Base-by-base conservation (phyloP, 2,329 filamentous ascomycete species). In the Penicillium sp. region DNA sequence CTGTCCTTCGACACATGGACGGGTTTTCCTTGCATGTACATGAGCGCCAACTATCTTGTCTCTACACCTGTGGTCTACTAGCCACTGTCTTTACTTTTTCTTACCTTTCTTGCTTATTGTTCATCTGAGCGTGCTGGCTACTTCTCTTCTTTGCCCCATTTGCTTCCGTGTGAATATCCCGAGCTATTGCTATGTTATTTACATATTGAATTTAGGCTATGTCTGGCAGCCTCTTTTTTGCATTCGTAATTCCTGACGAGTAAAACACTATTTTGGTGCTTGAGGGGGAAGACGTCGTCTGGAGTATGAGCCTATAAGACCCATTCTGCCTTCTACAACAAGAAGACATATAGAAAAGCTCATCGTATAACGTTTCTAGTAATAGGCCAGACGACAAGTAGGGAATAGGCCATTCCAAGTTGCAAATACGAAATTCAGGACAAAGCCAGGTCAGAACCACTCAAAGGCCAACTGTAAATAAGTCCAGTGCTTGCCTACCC, bases 31-130 rank as follows among this genome's bases (percentile, higher is more conserved):
- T 60, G 16, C 50, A 52, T 65, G 61, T 64, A 63, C 34, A 63
- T 64, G 56, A 64, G 51, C 53, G 49, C 57, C 60, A 59, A 62
- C 53, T 60, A 50, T 41, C 42, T 56, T 61, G 42, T 59, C 55
- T 48, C 54, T 60, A 55, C 37, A 55, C 37, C 38, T 41, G 47
- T 42, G 44, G 47, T 42, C 49, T 38, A 50, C 51, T n/a, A 45
- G n/a, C 29, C 18, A 29, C 25, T 47, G 31, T 16, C 31, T 49
- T 41, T 39, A 8, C 40, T 54, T 60, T 58, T 48, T 27, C 31
- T 49, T 59, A 47, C 49, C 39, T 46, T 46, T 54, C 21, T 50
- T 57, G 50, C 32, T 49, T 23, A 57, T 51, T 52, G 15, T 52
- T 52, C 18, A 35, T 47, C 42, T 50, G 32, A 54, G 52, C 46